Conservation (phyloP, 164 flowering plant genomes). For the Tetracentron sinense region DNA sequence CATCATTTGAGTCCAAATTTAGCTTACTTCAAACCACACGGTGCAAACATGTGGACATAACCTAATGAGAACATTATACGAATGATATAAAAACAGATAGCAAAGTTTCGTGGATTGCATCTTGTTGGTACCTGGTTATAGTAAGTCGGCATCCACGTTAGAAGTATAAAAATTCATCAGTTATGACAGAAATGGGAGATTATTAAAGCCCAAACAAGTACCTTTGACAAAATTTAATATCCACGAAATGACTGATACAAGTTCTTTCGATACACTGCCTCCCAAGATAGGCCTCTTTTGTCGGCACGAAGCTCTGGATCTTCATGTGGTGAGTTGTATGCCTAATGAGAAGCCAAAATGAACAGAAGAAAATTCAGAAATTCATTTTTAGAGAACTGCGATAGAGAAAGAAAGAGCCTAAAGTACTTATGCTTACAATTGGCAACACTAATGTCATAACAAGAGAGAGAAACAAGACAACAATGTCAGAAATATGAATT, state of each 20-base stretch:
- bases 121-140: slow-evolving; percentile 98
- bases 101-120: too few species aligned
- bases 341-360: slow-evolving; percentile 38
- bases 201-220: slow-evolving; percentile 97
- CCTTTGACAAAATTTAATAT: slow-evolving; percentile 78
- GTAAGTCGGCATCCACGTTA: slow-evolving; percentile 99
- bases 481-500: too few species aligned
- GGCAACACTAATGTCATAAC: too few species aligned
- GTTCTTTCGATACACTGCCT: slow-evolving; percentile 62
- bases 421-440: background rate
- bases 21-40: too few species aligned
- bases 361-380: slow-evolving; percentile 3
- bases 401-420: background rate
- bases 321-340: slow-evolving; percentile 80
- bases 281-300: slow-evolving; percentile 64
- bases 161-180: slow-evolving; percentile 97
- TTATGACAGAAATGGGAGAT: slow-evolving; percentile 98
- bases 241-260: slow-evolving; percentile 91
- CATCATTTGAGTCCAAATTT: too few species aligned
- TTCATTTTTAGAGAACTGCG: background rate
- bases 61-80: too few species aligned
- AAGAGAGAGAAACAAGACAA: too few species aligned
- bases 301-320: slow-evolving; percentile 66
- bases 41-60: too few species aligned
- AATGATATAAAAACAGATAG: too few species aligned